A percentile compares a stretch with the other conserved stretches of the same genome.
These are phyloP conservation scores for Plenodomus lindquistii DNA, from an alignment of 2,329 filamentous ascomycete species.

Conservation along the genomic window DNA sequence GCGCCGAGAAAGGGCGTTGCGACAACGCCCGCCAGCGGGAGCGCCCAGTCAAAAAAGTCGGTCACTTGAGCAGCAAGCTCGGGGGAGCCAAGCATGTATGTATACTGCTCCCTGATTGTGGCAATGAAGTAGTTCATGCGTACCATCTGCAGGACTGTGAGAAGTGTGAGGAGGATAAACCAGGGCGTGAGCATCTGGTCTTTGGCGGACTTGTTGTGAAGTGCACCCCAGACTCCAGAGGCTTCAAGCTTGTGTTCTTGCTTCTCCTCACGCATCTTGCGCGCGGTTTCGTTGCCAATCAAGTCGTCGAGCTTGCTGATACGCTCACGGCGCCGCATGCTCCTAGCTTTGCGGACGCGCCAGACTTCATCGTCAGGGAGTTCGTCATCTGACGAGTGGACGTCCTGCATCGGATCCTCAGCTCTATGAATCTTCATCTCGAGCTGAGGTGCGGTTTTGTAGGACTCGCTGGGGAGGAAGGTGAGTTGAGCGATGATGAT, in stretches of 20 bases:
- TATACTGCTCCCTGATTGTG: constrained; percentile 80
- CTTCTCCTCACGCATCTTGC: constrained; percentile 61
- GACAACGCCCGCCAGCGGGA: constrained; percentile 77
- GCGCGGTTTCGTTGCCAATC: constrained; percentile 66
- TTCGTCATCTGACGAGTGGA: constrained; percentile 60
- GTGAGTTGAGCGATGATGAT: constrained; percentile 70
- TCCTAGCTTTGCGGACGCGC: constrained; percentile 42
- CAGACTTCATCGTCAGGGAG: constrained; percentile 55
- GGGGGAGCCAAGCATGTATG: constrained; percentile 68
- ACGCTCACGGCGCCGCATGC: constrained; percentile 57
- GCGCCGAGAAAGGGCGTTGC: constrained; percentile 82
- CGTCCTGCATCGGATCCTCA: constrained; percentile 42
- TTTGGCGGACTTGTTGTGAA: constrained; percentile 72
- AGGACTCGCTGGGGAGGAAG: constrained; percentile 74
- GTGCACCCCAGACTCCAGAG: constrained; percentile 80
- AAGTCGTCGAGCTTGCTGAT: constrained; percentile 72
- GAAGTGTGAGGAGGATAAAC: constrained; percentile 81
- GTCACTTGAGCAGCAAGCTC: constrained; percentile 69
- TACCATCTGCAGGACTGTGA: constrained; percentile 65
- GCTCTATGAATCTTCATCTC: constrained; percentile 42
- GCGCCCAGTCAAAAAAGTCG: constrained; percentile 79
- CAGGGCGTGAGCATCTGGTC: constrained; percentile 78
- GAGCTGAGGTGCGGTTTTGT: constrained; percentile 64
- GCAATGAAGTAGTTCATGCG: constrained; percentile 90
- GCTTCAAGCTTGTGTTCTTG: constrained; percentile 70